Evolutionary conservation across 441 rosid genomes (phyloP).

Genomic region (Populus hybrid): DNA sequence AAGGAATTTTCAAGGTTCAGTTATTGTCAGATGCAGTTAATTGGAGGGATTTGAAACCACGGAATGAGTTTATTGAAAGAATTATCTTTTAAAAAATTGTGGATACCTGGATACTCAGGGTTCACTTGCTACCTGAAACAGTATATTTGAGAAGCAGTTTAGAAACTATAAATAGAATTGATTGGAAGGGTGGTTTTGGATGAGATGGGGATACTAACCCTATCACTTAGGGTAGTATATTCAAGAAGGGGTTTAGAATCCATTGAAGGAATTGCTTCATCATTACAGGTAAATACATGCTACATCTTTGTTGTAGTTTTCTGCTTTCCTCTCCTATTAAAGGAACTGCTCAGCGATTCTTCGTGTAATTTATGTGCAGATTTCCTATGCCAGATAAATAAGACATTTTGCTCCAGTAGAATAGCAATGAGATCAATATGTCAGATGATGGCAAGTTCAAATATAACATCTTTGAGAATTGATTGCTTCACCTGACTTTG

Average conservation of each 20-base stretch:
- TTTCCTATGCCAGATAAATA: constrained; percentile 11
- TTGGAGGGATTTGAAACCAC: constrained; percentile 2
- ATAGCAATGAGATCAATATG: constrained; percentile 13
- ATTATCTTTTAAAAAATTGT: background rate
- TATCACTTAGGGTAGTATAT: background rate
- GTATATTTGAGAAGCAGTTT: background rate
- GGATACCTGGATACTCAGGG: background rate
- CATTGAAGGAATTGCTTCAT: constrained; percentile 16
- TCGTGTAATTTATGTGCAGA: constrained; percentile 30
- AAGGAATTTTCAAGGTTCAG: constrained; percentile 9
- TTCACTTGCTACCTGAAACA: background rate
- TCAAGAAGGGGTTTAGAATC: background rate
- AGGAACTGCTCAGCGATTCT: constrained; percentile 5
- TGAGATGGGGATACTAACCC: constrained; percentile 6
- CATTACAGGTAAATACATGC: constrained; percentile 25
- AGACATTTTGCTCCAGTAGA: constrained; percentile 19
- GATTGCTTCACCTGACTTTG: constrained; percentile 20
- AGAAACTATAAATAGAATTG: constrained; percentile 7
- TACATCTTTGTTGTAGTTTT: background rate
- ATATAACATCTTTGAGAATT: background rate
- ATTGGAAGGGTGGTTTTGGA: background rate
- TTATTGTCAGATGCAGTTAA: constrained; percentile 11
- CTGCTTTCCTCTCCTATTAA: background rate
- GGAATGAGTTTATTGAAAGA: background rate
- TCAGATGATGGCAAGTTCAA: constrained; percentile 17